A percentile compares a stretch with the other conserved stretches of the same genome.
Conservation (phyloP, 1,139 yeast genomes). For the Protomyces inouyei region DNA sequence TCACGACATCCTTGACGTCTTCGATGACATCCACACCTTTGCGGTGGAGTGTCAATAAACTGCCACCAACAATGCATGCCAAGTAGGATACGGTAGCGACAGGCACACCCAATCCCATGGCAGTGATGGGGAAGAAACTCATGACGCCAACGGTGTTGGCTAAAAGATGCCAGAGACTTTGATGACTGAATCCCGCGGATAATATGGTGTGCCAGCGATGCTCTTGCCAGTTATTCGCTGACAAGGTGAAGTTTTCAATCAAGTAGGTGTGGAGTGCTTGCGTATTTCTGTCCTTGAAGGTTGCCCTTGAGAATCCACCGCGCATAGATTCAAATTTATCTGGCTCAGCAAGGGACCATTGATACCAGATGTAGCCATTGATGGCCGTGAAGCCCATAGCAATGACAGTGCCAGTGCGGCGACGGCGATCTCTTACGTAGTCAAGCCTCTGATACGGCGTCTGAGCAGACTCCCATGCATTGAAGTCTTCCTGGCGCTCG, state of each 20-base stretch:
- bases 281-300: neutral
- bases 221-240: constrained; percentile 2
- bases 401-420: neutral
- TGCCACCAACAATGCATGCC: constrained; percentile 18
- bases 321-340: neutral
- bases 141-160: constrained; percentile 22
- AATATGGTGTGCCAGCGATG: constrained; percentile 18
- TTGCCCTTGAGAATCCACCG: neutral
- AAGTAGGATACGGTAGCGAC: neutral
- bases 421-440: neutral
- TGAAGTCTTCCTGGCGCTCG: too few relatives aligned
- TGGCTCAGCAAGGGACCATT: constrained; percentile 9
- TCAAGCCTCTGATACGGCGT: too few relatives aligned
- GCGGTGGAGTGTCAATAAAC: neutral
- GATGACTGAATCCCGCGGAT: constrained; percentile 14
- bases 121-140: constrained; percentile 10
- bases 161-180: constrained; percentile 13
- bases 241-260: constrained; percentile 12
- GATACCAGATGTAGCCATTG: constrained; percentile 20
- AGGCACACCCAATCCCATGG: constrained; percentile 5
- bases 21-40: neutral
- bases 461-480: too few relatives aligned
- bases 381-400: constrained; percentile 18
- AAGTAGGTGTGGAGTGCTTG: neutral
- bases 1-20: neutral